Conservation (phyloP, 1,139 yeast genomes). For the Saccharomyces hybrid region DNA sequence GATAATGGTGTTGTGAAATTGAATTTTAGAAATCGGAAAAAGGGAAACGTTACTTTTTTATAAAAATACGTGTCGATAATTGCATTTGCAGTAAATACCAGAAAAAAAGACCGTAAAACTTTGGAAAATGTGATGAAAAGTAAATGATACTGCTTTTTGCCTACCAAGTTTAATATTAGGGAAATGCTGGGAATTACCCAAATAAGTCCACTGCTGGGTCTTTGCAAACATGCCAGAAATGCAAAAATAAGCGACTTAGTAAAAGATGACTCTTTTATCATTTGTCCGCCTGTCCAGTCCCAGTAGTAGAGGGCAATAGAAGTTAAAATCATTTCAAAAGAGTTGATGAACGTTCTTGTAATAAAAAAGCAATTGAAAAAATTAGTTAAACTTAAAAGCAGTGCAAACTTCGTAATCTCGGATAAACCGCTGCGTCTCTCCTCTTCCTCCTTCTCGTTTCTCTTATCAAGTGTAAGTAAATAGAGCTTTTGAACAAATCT, state of each 20-base stretch:
- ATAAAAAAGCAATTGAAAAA: conserved; percentile 78
- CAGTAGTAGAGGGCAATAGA: conserved; percentile 63
- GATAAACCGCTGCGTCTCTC: neutral
- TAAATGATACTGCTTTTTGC: conserved; percentile 7
- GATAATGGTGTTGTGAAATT: conserved; percentile 69
- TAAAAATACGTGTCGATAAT: conserved; percentile 57
- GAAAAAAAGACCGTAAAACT: conserved; percentile 24
- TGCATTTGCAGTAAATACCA: conserved; percentile 34
- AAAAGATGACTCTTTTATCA: conserved; percentile 17
- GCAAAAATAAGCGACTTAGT: conserved; percentile 38
- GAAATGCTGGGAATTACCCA: conserved; percentile 58
- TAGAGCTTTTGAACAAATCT: conserved; percentile 36
- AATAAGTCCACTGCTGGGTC: conserved; percentile 76
- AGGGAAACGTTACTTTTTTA: conserved; percentile 50
- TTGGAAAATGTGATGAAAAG: conserved; percentile 18
- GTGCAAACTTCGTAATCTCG: conserved; percentile 13
- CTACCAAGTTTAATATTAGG: conserved; percentile 26
- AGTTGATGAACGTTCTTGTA: conserved; percentile 81
- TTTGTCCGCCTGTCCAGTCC: conserved; percentile 47
- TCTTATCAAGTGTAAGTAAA: conserved; percentile 14
- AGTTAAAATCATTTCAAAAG: conserved; percentile 68
- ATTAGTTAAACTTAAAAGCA: conserved; percentile 52
- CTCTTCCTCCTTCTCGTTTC: conserved; percentile 24
- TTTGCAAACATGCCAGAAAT: conserved; percentile 50
- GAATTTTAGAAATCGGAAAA: conserved; percentile 62